These are phyloP conservation scores for Penicillium nucicola DNA, from an alignment of 495 filamentous ascomycete species.

Conservation along the genomic window DNA sequence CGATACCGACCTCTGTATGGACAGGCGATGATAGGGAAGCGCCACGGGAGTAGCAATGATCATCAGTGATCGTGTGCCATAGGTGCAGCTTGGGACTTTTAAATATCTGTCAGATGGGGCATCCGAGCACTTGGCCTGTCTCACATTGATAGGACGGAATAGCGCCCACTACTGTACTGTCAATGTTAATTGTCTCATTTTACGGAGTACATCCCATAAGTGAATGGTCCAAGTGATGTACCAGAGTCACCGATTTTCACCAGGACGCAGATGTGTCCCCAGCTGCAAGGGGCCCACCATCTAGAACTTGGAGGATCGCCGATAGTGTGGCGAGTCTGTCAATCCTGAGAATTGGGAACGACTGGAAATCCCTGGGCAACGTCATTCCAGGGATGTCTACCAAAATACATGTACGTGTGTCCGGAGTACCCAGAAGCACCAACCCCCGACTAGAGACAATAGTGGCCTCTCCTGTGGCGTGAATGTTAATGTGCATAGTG, in stretches of 20 bases:
- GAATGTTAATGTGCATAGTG: too few relatives aligned
- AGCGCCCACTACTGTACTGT: slow-evolving; percentile 1
- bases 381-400: background rate
- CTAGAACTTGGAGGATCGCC: slow-evolving; percentile 7
- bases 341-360: background rate
- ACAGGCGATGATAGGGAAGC: background rate
- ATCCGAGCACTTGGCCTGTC: slow-evolving; percentile 2
- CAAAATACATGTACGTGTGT: too few relatives aligned
- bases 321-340: slow-evolving; percentile 1
- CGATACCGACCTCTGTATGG: background rate
- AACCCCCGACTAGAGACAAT: too few relatives aligned
- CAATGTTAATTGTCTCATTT: background rate
- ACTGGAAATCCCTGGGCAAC: background rate
- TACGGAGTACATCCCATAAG: too few relatives aligned
- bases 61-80: background rate
- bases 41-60: background rate
- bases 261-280: slow-evolving; percentile 1
- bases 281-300: slow-evolving; percentile 4
- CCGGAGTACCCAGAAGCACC: too few relatives aligned
- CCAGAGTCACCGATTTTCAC: too few relatives aligned
- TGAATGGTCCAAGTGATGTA: too few relatives aligned
- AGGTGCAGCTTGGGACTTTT: background rate
- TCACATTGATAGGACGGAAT: slow-evolving; percentile 3
- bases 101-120: background rate
- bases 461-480: too few relatives aligned